Percentiles rank a stretch among this genome's conserved stretches.
phyloP scores from a whole-genome alignment of 2,329 filamentous ascomycete species.

The Fusarium nematophilum region DNA sequence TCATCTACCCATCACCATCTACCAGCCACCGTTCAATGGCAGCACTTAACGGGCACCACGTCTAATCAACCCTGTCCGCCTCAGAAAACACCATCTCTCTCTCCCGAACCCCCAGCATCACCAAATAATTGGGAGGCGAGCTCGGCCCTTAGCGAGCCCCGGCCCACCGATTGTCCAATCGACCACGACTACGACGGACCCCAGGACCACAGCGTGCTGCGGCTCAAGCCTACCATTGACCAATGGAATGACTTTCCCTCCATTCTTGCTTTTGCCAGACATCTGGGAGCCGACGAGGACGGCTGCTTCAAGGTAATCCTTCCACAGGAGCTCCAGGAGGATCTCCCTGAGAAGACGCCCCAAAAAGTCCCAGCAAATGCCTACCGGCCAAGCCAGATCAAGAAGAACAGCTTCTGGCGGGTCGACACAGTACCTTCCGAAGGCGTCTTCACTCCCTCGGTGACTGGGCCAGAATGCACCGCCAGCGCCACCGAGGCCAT shows the following conservation, averaged over 20 bases:
- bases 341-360: constrained; percentile 47
- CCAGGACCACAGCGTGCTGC: constrained; percentile 46
- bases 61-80: constrained; percentile 11
- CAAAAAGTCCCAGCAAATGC: constrained; percentile 50
- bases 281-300: constrained; percentile 46
- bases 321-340: constrained; percentile 46
- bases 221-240: constrained; percentile 48
- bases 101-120: constrained; percentile 7
- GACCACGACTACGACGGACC: constrained; percentile 48
- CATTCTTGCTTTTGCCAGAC: constrained; percentile 48
- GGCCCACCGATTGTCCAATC: constrained; percentile 36
- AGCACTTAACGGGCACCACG: background rate
- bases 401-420: constrained; percentile 51
- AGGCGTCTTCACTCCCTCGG: constrained; percentile 46
- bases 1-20: constrained; percentile 15
- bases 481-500: constrained; percentile 44
- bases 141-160: constrained; percentile 41
- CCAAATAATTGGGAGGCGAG: constrained; percentile 33
- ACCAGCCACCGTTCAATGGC: constrained; percentile 8
- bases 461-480: constrained; percentile 39
- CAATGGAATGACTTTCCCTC: constrained; percentile 53
- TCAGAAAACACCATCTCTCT: background rate
- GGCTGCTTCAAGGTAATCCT: constrained; percentile 55
- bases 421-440: constrained; percentile 50
- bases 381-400: constrained; percentile 50